These are phyloP conservation scores for Trichosporon faecale DNA, from an alignment of 1,284 basidiomycete species.

Conservation along the genomic window DNA sequence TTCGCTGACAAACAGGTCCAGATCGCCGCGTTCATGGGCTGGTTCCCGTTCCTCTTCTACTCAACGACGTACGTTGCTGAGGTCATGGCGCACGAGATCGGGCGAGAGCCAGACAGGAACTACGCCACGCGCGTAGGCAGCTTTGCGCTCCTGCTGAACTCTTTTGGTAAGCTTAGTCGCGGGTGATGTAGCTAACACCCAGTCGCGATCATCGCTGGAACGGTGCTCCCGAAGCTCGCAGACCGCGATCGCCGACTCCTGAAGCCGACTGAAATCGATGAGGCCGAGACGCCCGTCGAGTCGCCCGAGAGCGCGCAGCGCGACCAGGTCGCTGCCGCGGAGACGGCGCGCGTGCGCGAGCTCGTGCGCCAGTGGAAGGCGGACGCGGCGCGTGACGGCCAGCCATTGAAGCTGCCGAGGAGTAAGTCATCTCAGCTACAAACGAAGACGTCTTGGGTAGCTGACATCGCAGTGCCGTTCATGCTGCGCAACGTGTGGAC, in stretches of 20 bases:
- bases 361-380: slow-evolving; percentile 76
- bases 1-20: slow-evolving; percentile 40
- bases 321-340: slow-evolving; percentile 53
- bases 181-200: background rate
- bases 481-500: slow-evolving; percentile 90
- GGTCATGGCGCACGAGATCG: slow-evolving; percentile 75
- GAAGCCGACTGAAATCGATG: slow-evolving; percentile 55
- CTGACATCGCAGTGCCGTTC: slow-evolving; percentile 61
- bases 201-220: slow-evolving; percentile 71
- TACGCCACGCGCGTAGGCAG: slow-evolving; percentile 80
- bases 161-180: slow-evolving; percentile 62
- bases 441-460: background rate
- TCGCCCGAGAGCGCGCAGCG: background rate
- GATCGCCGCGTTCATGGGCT: slow-evolving; percentile 56
- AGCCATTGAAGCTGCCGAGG: slow-evolving; percentile 68
- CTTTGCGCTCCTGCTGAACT: slow-evolving; percentile 85
- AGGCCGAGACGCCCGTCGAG: slow-evolving; percentile 51
- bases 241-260: slow-evolving; percentile 73
- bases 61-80: slow-evolving; percentile 90
- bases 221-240: slow-evolving; percentile 74
- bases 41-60: slow-evolving; percentile 95
- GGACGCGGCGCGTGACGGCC: slow-evolving; percentile 69
- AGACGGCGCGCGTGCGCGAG: slow-evolving; percentile 63
- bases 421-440: slow-evolving; percentile 45
- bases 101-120: slow-evolving; percentile 69